These are phyloP conservation scores for Fusarium sp. DNA, from an alignment of 2,329 filamentous ascomycete genomes.

Conservation along the genomic window DNA sequence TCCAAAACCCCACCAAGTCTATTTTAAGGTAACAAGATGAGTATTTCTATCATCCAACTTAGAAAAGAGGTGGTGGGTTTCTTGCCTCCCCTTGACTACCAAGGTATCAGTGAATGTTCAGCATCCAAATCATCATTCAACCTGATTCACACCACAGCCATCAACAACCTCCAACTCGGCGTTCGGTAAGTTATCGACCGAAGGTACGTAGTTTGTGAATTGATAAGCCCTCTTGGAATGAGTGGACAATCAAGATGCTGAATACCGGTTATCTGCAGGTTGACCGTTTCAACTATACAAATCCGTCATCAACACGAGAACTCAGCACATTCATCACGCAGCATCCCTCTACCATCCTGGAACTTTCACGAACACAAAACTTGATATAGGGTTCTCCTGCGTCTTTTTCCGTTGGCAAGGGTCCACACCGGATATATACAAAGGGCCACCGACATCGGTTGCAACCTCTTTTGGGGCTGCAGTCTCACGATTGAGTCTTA, in stretches of 20 bases:
- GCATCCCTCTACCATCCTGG: background rate
- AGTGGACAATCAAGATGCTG: conserved; percentile 3
- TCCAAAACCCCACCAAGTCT: background rate
- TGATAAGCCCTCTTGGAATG: conserved; percentile 9
- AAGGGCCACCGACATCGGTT: conserved; percentile 14
- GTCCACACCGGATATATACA: conserved; percentile 4
- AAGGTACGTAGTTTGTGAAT: background rate
- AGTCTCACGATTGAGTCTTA: conserved; percentile 6
- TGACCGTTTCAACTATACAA: conserved; percentile 12
- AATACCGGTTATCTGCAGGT: conserved; percentile 16
- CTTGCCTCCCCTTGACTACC: background rate
- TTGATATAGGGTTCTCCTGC: background rate
- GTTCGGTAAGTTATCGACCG: background rate
- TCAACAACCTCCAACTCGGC: background rate
- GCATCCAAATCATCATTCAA: background rate
- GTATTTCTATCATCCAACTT: background rate
- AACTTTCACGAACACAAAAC: background rate
- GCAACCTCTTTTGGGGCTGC: conserved; percentile 5
- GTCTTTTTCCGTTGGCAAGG: conserved; percentile 7
- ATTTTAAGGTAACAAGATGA: background rate
- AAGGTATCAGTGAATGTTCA: background rate
- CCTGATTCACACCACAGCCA: background rate
- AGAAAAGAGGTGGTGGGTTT: background rate
- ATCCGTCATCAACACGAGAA: conserved; percentile 18
- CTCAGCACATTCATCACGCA: background rate